Percentiles rank a stretch among this genome's conserved stretches.
phyloP scores from a whole-genome alignment of 2,329 filamentous ascomycete species.

The Aspergillus cejpii region DNA sequence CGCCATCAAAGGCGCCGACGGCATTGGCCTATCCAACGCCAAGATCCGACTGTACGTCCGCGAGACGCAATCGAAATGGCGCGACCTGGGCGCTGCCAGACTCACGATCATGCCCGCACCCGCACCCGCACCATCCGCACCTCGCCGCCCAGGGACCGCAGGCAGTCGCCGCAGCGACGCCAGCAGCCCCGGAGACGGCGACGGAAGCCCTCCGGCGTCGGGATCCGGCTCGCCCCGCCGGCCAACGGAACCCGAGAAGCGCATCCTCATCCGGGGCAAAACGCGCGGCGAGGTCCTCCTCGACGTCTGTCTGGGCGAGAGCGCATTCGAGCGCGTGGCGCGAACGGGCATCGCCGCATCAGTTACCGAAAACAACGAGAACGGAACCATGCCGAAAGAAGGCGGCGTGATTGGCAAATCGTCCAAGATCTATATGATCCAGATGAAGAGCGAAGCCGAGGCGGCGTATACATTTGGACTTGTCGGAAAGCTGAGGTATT shows the following conservation, averaged over 20 bases:
- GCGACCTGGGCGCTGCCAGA: slow-evolving; percentile 78
- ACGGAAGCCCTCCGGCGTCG: slow-evolving; percentile 25
- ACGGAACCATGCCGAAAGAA: slow-evolving; percentile 50
- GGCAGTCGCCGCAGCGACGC: slow-evolving; percentile 48
- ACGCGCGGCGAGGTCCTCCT: slow-evolving; percentile 61
- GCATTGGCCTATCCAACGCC: slow-evolving; percentile 62
- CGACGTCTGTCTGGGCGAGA: slow-evolving; percentile 77
- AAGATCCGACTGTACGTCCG: slow-evolving; percentile 82
- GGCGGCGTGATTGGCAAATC: slow-evolving; percentile 54
- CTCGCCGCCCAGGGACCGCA: slow-evolving; percentile 29
- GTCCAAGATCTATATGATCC: slow-evolving; percentile 59
- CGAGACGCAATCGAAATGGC: slow-evolving; percentile 71
- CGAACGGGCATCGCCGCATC: slow-evolving; percentile 81
- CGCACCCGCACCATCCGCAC: slow-evolving; percentile 12
- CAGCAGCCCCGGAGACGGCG: slow-evolving; percentile 18
- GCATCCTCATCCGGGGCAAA: slow-evolving; percentile 70
- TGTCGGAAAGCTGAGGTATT: slow-evolving; percentile 49
- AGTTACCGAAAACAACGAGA: slow-evolving; percentile 72
- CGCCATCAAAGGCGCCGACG: slow-evolving; percentile 50
- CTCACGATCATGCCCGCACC: slow-evolving; percentile 68
- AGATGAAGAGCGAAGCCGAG: slow-evolving; percentile 51
- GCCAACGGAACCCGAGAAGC: slow-evolving; percentile 68
- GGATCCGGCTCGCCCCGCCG: slow-evolving; percentile 35
- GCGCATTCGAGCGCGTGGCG: slow-evolving; percentile 76
- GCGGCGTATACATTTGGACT: slow-evolving; percentile 51